Conservation (phyloP, 306 rosid genomes). For the Cicer yamashitae region DNA sequence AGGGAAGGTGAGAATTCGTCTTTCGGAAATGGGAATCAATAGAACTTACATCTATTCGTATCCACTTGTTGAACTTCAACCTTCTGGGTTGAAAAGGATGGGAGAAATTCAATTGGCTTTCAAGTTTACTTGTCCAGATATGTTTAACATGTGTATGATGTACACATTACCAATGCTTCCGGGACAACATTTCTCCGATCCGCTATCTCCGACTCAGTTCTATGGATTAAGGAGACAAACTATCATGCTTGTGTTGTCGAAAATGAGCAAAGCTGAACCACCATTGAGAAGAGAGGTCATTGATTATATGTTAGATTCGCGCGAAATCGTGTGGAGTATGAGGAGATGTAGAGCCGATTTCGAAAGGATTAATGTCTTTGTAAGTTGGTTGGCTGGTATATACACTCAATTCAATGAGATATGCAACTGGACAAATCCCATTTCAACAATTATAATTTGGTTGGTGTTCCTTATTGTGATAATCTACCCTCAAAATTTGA, state of each 20-base stretch:
- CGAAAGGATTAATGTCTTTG: constrained; percentile 41
- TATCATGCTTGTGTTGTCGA: constrained; percentile 11
- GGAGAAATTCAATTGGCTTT: constrained; percentile 51
- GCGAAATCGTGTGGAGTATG: constrained; percentile 47
- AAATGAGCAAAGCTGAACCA: constrained; percentile 45
- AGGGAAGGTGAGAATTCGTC: constrained; percentile 48
- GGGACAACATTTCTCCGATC: constrained; percentile 23
- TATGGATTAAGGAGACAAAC: constrained; percentile 42
- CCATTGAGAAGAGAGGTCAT: constrained; percentile 46
- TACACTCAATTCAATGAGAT: constrained; percentile 29
- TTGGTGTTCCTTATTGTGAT: neutral
- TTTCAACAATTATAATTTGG: neutral
- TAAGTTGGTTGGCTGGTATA: constrained; percentile 13
- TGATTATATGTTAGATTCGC: constrained; percentile 49
- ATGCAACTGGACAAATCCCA: constrained; percentile 42
- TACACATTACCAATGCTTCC: constrained; percentile 48
- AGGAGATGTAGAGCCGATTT: constrained; percentile 49
- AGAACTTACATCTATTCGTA: constrained; percentile 36
- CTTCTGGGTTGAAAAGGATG: constrained; percentile 50
- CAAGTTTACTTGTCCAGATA: constrained; percentile 33
- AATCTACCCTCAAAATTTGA: constrained; percentile 26
- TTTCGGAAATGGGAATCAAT: constrained; percentile 33
- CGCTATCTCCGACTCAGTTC: constrained; percentile 34
- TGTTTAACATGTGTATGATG: neutral
- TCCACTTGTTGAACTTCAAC: constrained; percentile 48